Conservation (phyloP, 805 yeast genomes). For the Yarrowia sp. region DNA sequence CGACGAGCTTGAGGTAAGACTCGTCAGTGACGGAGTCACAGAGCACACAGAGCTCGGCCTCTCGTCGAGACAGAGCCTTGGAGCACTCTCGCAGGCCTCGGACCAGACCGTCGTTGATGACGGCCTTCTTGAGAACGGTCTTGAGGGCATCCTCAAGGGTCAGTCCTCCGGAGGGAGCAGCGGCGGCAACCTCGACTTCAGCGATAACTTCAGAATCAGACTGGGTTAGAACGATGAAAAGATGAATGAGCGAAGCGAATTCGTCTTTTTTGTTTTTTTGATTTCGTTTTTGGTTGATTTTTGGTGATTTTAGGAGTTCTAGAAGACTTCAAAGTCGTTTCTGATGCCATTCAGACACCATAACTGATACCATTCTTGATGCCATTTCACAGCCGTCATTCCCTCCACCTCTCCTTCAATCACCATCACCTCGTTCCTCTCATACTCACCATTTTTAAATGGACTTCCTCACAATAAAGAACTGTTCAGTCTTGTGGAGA, state of each 20-base stretch:
- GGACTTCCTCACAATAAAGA: constrained; percentile 23
- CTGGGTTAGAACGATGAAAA: constrained; percentile 36
- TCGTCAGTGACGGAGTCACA: constrained; percentile 99
- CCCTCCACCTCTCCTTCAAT: no score
- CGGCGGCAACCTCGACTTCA: constrained; percentile 73
- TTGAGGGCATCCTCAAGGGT: constrained; percentile 98
- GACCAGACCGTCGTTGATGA: constrained; percentile 99
- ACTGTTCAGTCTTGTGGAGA: constrained; percentile 24
- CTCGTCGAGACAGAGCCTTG: constrained; percentile 96
- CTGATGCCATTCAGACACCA: no score
- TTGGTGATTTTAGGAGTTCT: background rate
- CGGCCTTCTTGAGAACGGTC: constrained; percentile 96
- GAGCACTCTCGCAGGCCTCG: constrained; percentile 99
- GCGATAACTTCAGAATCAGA: constrained; percentile 94
- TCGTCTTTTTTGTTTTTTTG: no score
- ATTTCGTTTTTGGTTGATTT: background rate
- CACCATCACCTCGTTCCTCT: background rate
- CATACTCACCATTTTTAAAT: constrained; percentile 22
- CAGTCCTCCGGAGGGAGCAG: constrained; percentile 81
- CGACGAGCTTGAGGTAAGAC: constrained; percentile 93
- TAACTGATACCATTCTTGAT: no score
- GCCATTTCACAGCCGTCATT: no score
- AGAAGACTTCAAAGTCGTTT: no score
- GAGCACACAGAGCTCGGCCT: constrained; percentile 95
- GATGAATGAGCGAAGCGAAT: no score